A percentile compares a stretch with the other conserved stretches of the same genome.
These are phyloP conservation scores for Halteria grandinella DNA, from an alignment of 73 alveolate genomes.

Conservation along the genomic window DNA sequence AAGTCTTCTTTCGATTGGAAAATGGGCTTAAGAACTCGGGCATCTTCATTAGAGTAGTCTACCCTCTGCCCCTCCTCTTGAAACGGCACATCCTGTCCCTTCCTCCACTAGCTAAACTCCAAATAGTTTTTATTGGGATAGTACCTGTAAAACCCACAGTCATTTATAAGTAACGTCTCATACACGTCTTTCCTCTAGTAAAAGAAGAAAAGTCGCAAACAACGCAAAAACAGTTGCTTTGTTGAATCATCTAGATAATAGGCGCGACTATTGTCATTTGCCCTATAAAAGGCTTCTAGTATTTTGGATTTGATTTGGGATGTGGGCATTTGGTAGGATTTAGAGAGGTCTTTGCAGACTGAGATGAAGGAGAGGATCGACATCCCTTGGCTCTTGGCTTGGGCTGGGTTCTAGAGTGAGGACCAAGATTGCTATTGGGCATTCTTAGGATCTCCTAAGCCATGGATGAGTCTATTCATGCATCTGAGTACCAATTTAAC, in stretches of 20 bases:
- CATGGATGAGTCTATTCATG: constrained; percentile 18
- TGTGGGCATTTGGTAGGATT: neutral
- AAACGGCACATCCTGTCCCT: neutral
- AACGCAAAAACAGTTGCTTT: constrained; percentile 43
- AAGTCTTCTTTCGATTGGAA: constrained; percentile 38
- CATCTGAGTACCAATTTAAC: constrained; percentile 8
- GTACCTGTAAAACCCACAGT: constrained; percentile 66
- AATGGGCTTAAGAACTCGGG: constrained; percentile 36
- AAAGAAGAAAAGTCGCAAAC: constrained; percentile 62
- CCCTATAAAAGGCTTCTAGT: constrained; percentile 25
- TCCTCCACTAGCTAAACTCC: neutral
- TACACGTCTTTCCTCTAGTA: constrained; percentile 31
- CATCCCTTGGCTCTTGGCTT: no score
- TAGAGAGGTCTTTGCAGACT: neutral
- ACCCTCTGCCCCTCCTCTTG: no score
- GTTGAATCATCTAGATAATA: constrained; percentile 40
- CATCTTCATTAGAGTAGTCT: neutral
- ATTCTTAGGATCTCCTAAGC: neutral
- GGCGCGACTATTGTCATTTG: constrained; percentile 38
- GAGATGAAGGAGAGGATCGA: constrained; percentile 26
- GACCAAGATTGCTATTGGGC: no score
- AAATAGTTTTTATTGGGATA: constrained; percentile 40
- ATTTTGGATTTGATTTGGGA: neutral
- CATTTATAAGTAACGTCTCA: constrained; percentile 48
- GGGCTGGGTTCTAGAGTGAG: no score